phyloP scores from a whole-genome alignment of 805 yeast genomes.

The Huiozyma sinensis region DNA sequence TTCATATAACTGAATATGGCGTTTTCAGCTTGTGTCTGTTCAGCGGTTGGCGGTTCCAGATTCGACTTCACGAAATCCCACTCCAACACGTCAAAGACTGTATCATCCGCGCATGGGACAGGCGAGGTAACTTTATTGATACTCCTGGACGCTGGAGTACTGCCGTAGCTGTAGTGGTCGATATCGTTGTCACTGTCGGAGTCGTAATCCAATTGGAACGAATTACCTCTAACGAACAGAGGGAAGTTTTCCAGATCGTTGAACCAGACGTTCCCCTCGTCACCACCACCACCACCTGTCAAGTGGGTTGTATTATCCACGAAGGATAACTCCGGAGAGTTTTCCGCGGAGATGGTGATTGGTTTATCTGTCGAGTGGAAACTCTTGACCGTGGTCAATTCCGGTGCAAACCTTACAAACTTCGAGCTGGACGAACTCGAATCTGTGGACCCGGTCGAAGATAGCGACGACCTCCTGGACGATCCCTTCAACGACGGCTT shows the following conservation, averaged over 20 bases:
- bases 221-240: not conserved
- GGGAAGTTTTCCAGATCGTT: not conserved
- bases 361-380: constrained; percentile 55
- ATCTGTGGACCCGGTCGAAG: not conserved
- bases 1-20: not conserved
- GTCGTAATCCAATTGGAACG: constrained; percentile 13
- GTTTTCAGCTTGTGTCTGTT: not conserved
- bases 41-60: not conserved
- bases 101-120: not conserved
- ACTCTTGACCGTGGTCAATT: constrained; percentile 51
- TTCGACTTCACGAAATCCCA: not conserved
- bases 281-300: not conserved
- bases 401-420: constrained; percentile 54
- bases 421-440: constrained; percentile 30
- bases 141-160: not conserved
- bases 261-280: not conserved
- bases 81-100: not conserved
- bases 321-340: constrained; percentile 28
- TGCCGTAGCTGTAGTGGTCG: not conserved
- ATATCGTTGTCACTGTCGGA: constrained; percentile 13
- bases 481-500: constrained; percentile 21
- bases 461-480: constrained; percentile 5
- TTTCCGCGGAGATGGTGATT: constrained; percentile 45
- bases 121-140: not conserved
- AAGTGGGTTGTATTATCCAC: constrained; percentile 2